These are phyloP conservation scores for Emericellopsis atlantica DNA, from an alignment of 2,329 filamentous ascomycete species.

Conservation along the genomic window DNA sequence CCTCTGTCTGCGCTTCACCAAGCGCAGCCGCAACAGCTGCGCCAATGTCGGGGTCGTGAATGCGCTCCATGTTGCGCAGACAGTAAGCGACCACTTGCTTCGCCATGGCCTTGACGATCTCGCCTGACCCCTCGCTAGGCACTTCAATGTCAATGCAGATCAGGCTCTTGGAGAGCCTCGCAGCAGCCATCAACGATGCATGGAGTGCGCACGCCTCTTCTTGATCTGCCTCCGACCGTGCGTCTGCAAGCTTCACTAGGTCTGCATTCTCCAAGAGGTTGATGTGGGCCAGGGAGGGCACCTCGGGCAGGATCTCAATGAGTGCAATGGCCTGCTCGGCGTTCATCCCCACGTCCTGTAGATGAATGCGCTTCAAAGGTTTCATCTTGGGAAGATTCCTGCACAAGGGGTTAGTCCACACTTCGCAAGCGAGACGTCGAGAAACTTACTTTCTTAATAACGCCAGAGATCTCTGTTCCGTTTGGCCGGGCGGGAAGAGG, in stretches of 20 bases:
- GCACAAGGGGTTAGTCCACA: not conserved
- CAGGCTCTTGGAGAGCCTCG: constrained; percentile 69
- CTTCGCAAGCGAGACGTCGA: no score
- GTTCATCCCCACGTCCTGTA: constrained; percentile 72
- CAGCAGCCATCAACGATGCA: constrained; percentile 79
- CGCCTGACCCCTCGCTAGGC: constrained; percentile 67
- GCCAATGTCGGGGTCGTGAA: constrained; percentile 52
- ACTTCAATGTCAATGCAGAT: constrained; percentile 89
- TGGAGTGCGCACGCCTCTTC: constrained; percentile 93
- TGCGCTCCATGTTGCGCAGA: constrained; percentile 76
- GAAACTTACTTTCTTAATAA: constrained; percentile 56
- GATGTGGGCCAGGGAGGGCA: constrained; percentile 68
- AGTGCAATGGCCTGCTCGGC: constrained; percentile 84
- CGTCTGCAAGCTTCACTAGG: constrained; percentile 57
- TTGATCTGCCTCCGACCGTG: constrained; percentile 65
- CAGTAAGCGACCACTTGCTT: constrained; percentile 95
- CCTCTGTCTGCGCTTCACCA: constrained; percentile 21
- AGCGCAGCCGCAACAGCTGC: constrained; percentile 29
- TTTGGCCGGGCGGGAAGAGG: constrained; percentile 46
- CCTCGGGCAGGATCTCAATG: constrained; percentile 81
- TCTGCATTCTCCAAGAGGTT: constrained; percentile 74
- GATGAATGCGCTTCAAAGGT: constrained; percentile 70
- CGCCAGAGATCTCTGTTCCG: constrained; percentile 13
- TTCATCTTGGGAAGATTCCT: constrained; percentile 70
- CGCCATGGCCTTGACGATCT: constrained; percentile 81